Evolutionary conservation across 352 stramenopile species (phyloP).

Genomic region (Phytophthora syringae): DNA sequence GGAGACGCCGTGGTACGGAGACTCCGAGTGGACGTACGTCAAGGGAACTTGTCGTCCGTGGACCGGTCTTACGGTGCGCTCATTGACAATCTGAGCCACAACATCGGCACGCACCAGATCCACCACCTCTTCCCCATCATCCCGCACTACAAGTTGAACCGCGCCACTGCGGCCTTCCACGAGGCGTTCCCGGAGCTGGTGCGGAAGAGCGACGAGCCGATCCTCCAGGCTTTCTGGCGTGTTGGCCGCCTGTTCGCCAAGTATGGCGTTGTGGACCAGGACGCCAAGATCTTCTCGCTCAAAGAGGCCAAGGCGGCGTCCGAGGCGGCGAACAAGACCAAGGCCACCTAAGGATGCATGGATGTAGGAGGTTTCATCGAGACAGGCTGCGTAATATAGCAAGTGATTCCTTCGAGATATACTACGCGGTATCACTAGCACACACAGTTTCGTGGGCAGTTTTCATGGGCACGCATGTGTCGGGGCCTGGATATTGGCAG

Average conservation of each 20-base stretch:
- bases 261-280: conserved; percentile 69
- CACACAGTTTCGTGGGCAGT: conserved; percentile 5
- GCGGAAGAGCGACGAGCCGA: conserved; percentile 70
- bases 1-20: conserved; percentile 82
- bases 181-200: conserved; percentile 79
- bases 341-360: conserved; percentile 29
- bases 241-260: conserved; percentile 68
- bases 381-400: conserved; percentile 32
- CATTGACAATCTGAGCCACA: conserved; percentile 87
- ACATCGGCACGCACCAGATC: conserved; percentile 89
- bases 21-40: conserved; percentile 87
- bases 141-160: conserved; percentile 83
- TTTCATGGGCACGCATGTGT: too few species aligned
- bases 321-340: conserved; percentile 42
- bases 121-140: conserved; percentile 91
- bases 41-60: conserved; percentile 85
- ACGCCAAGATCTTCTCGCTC: conserved; percentile 76
- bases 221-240: conserved; percentile 70
- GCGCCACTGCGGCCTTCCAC: conserved; percentile 67
- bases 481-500: too few species aligned
- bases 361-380: conserved; percentile 12
- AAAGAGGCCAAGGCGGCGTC: conserved; percentile 52
- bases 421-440: background rate
- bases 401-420: conserved; percentile 19
- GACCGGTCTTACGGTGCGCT: conserved; percentile 81